phyloP scores from a whole-genome alignment of 2,329 filamentous ascomycete species.

The Aureobasidium sp. region DNA sequence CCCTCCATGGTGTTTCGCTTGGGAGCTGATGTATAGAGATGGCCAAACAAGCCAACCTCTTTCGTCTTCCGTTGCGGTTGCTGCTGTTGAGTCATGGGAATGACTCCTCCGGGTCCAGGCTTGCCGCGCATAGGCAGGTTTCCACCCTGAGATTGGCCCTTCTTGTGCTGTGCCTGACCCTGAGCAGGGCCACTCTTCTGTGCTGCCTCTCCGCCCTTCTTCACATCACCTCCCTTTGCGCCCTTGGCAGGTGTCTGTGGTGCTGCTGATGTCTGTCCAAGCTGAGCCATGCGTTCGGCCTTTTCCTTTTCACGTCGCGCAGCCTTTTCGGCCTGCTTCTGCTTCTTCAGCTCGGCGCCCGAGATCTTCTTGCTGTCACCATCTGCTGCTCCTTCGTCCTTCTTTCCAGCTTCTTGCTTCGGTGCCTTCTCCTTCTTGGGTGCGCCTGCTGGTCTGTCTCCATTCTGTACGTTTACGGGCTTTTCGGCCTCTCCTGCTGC shows the following conservation, averaged over 20 bases:
- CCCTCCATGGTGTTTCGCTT: slow-evolving; percentile 57
- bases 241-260: slow-evolving; percentile 29
- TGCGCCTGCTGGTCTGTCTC: slow-evolving; percentile 44
- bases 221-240: slow-evolving; percentile 26
- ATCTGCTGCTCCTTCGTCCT: slow-evolving; percentile 5
- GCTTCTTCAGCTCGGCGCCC: slow-evolving; percentile 77
- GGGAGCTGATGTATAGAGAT: slow-evolving; percentile 61
- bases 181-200: slow-evolving; percentile 23
- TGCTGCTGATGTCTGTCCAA: slow-evolving; percentile 15
- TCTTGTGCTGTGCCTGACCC: slow-evolving; percentile 25
- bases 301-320: slow-evolving; percentile 60
- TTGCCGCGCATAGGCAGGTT: slow-evolving; percentile 28
- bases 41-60: slow-evolving; percentile 70
- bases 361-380: slow-evolving; percentile 49
- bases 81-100: slow-evolving; percentile 27
- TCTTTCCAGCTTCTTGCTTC: slow-evolving; percentile 12
- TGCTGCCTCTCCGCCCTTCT: slow-evolving; percentile 26
- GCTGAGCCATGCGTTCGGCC: slow-evolving; percentile 22
- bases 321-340: slow-evolving; percentile 84
- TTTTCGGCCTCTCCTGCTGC: neutral
- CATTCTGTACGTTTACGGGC: neutral
- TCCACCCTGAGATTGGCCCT: slow-evolving; percentile 22
- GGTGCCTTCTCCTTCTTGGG: slow-evolving; percentile 14
- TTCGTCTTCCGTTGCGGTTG: slow-evolving; percentile 52
- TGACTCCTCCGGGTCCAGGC: slow-evolving; percentile 17